These are phyloP conservation scores for Dissophora globulifera DNA, from an alignment of 192 early-diverging fungal species.

Conservation along the genomic window DNA sequence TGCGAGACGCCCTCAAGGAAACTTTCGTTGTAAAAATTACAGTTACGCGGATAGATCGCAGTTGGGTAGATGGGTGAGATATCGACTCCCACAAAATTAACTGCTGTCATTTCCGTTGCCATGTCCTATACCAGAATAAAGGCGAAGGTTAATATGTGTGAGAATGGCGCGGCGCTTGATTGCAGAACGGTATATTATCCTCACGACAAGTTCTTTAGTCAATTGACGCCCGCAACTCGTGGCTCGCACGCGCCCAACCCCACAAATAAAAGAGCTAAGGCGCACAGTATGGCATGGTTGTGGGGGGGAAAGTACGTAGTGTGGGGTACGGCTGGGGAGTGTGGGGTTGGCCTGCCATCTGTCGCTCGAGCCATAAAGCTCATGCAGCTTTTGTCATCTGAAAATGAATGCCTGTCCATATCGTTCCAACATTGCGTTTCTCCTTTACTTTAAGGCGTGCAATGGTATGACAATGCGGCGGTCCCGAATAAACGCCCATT, in stretches of 20 bases:
- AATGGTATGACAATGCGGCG: too few species aligned
- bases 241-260: not conserved
- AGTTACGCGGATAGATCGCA: slow-evolving; percentile 48
- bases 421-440: too few species aligned
- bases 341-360: slow-evolving; percentile 11
- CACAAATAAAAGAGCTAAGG: not conserved
- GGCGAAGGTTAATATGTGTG: not conserved
- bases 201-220: too few species aligned
- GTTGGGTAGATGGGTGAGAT: slow-evolving; percentile 50
- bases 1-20: slow-evolving; percentile 40
- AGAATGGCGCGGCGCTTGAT: not conserved
- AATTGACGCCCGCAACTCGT: too few species aligned
- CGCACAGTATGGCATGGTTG: not conserved
- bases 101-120: slow-evolving; percentile 33
- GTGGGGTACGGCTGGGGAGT: too few species aligned
- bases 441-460: too few species aligned
- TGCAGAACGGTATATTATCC: too few species aligned
- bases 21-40: slow-evolving; percentile 46
- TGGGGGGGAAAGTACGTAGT: too few species aligned
- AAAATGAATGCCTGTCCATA: slow-evolving; percentile 2
- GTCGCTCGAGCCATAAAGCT: slow-evolving; percentile 21
- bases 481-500: too few species aligned
- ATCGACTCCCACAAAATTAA: slow-evolving; percentile 48
- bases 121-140: slow-evolving; percentile 22
- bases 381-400: slow-evolving; percentile 7